phyloP scores from a whole-genome alignment of 1,139 yeast genomes.

The Magnusiomyces magnusii region DNA sequence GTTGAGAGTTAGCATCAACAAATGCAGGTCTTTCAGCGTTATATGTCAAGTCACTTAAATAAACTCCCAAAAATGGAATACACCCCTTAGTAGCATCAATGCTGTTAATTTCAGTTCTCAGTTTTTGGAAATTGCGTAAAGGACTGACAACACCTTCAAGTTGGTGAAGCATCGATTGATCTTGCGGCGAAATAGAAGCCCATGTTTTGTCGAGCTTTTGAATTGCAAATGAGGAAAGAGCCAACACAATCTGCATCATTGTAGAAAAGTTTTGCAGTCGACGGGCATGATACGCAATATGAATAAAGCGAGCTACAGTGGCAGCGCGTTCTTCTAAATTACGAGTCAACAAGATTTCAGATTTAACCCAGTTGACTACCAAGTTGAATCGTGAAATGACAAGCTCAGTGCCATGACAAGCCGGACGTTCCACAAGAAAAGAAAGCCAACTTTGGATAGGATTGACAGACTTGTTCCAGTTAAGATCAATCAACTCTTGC shows the following conservation, averaged over 20 bases:
- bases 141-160: conserved; percentile 48
- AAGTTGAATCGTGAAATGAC: conserved; percentile 85
- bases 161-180: conserved; percentile 34
- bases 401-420: conserved; percentile 60
- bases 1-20: not conserved
- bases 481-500: conserved; percentile 77
- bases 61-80: conserved; percentile 83
- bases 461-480: conserved; percentile 55
- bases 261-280: conserved; percentile 77
- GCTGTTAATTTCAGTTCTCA: conserved; percentile 55
- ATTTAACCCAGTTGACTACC: conserved; percentile 82
- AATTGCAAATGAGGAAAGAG: conserved; percentile 66
- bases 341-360: conserved; percentile 71
- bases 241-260: conserved; percentile 77
- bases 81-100: conserved; percentile 64
- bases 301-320: conserved; percentile 73
- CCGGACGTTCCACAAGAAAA: conserved; percentile 53
- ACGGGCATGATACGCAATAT: conserved; percentile 61
- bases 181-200: conserved; percentile 50
- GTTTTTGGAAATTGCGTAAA: conserved; percentile 55
- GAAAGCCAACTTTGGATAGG: conserved; percentile 87
- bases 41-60: conserved; percentile 71
- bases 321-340: conserved; percentile 51
- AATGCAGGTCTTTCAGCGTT: conserved; percentile 55
- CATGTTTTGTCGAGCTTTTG: conserved; percentile 61